Percentiles rank a stretch among this genome's conserved stretches.
phyloP scores from a whole-genome alignment of 495 filamentous ascomycete genomes.

The Tuber umbilicatum region DNA sequence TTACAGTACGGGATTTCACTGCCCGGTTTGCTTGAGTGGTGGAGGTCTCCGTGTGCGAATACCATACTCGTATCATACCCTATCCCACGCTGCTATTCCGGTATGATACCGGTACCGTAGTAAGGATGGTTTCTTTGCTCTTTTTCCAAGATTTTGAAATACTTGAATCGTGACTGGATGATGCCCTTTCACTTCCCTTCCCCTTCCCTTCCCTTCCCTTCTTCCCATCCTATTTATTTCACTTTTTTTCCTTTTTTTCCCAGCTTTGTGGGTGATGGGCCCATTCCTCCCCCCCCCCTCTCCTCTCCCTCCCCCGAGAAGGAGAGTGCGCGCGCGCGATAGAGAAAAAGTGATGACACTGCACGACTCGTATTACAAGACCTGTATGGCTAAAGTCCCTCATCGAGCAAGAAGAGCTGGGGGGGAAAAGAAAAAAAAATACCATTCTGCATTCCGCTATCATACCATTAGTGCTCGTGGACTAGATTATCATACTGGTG shows the following conservation, averaged over 20 bases:
- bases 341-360: neutral
- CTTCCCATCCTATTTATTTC: neutral
- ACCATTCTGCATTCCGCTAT: neutral
- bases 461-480: neutral
- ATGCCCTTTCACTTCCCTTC: neutral
- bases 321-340: neutral
- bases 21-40: neutral
- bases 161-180: neutral
- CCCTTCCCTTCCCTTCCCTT: neutral
- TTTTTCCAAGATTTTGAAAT: neutral
- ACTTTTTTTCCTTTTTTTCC: neutral
- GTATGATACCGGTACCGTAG: too few species aligned
- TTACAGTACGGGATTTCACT: neutral
- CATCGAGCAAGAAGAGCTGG: neutral
- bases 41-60: neutral
- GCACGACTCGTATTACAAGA: neutral
- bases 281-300: too few species aligned
- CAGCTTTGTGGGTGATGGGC: neutral
- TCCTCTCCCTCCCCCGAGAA: neutral
- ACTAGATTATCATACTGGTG: neutral
- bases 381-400: conserved; percentile 4
- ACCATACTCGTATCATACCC: neutral
- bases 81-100: neutral
- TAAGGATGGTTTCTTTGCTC: neutral
- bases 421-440: neutral